These are phyloP conservation scores for Aspergillus avenaceus DNA, from an alignment of 495 filamentous ascomycete species.

Conservation along the genomic window DNA sequence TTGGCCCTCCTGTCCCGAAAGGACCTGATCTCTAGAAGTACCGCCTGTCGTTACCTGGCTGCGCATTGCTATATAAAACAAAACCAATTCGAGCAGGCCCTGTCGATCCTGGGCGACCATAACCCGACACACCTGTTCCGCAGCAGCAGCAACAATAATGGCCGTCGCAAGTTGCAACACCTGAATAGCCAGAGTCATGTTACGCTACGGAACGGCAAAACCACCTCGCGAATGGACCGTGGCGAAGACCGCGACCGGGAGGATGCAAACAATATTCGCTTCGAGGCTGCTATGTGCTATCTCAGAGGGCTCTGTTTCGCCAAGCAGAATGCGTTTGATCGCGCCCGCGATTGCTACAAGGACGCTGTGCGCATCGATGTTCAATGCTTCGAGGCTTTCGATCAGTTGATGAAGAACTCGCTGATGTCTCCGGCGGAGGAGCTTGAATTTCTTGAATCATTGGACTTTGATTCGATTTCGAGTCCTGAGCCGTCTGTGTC, in stretches of 20 bases:
- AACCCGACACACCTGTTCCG: slow-evolving; percentile 83
- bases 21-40: slow-evolving; percentile 73
- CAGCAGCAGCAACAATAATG: slow-evolving; percentile 59
- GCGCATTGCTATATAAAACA: slow-evolving; percentile 92
- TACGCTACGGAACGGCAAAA: slow-evolving; percentile 44
- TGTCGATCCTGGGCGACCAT: slow-evolving; percentile 84
- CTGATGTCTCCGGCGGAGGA: slow-evolving; percentile 98
- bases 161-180: slow-evolving; percentile 56
- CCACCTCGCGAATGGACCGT: slow-evolving; percentile 47
- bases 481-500: slow-evolving; percentile 55
- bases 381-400: slow-evolving; percentile 97
- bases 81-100: slow-evolving; percentile 80
- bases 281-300: slow-evolving; percentile 97
- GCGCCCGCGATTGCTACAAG: slow-evolving; percentile 97
- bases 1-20: slow-evolving; percentile 79
- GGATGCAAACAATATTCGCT: slow-evolving; percentile 67
- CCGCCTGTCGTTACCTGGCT: slow-evolving; percentile 85
- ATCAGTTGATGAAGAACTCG: slow-evolving; percentile 94
- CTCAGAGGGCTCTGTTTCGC: slow-evolving; percentile 90
- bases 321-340: slow-evolving; percentile 95
- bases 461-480: slow-evolving; percentile 82
- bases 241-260: slow-evolving; percentile 64
- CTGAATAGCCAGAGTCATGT: slow-evolving; percentile 47
- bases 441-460: slow-evolving; percentile 82
- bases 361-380: slow-evolving; percentile 95